These are phyloP conservation scores for Solanum sitiens DNA, from an alignment of 257 asterid genomes.

Conservation along the genomic window DNA sequence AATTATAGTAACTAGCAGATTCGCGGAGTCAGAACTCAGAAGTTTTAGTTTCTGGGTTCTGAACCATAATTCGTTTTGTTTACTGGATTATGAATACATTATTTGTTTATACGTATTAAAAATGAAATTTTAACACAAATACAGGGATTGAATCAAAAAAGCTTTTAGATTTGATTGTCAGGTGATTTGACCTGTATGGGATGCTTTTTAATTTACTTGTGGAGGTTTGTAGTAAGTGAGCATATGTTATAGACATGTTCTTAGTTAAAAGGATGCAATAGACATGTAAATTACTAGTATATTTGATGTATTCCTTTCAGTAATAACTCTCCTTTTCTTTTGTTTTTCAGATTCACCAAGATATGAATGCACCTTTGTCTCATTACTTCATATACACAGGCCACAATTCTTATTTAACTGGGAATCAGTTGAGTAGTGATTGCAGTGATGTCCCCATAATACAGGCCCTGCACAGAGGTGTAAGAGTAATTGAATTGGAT, in stretches of 20 bases:
- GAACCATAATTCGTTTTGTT: neutral
- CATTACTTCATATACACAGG: constrained; percentile 64
- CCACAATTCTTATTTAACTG: constrained; percentile 71
- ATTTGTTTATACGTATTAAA: neutral
- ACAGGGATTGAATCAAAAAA: neutral
- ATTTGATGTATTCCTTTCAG: neutral
- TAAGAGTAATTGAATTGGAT: constrained; percentile 65
- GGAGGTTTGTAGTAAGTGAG: neutral
- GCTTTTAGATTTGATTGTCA: neutral
- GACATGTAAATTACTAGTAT: neutral
- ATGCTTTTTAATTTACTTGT: neutral
- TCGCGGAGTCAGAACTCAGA: neutral
- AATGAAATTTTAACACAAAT: neutral
- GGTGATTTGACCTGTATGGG: neutral
- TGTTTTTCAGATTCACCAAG: constrained; percentile 52
- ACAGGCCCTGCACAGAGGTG: constrained; percentile 40
- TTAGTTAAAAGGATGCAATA: neutral
- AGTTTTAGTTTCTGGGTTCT: neutral
- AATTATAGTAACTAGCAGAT: neutral
- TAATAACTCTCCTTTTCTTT: neutral
- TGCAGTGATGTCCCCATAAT: constrained; percentile 58
- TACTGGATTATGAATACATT: neutral
- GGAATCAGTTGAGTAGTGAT: constrained; percentile 64
- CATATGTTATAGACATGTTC: neutral
- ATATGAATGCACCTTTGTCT: constrained; percentile 60